These are phyloP conservation scores for Flaveria bidentis DNA, from an alignment of 129 eudicot genomes.

Conservation along the genomic window DNA sequence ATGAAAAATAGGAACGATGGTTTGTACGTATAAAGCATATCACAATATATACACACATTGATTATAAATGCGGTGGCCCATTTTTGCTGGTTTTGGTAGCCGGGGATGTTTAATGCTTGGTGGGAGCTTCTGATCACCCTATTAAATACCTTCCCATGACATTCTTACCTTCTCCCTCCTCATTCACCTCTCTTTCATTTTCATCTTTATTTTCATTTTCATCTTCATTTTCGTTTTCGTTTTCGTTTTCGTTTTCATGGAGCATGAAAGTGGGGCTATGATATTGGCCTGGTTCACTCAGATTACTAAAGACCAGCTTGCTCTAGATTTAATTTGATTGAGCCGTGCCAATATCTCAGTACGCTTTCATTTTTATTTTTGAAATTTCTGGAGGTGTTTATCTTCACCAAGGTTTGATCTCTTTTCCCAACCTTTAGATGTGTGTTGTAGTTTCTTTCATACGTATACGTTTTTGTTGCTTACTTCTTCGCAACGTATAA, in stretches of 20 bases:
- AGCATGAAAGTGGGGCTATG: constrained; percentile 50
- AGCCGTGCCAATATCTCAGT: constrained; percentile 81
- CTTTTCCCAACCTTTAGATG: background rate
- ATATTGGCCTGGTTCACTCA: constrained; percentile 84
- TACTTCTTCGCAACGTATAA: background rate
- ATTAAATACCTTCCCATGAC: constrained; percentile 39
- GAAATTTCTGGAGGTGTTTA: background rate
- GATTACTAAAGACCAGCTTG: constrained; percentile 2
- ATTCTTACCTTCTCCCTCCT: constrained; percentile 38
- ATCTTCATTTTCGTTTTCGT: too few species aligned
- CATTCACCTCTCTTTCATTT: constrained; percentile 22
- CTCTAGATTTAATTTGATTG: constrained; percentile 48
- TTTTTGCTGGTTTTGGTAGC: constrained; percentile 49
- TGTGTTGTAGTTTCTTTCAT: background rate
- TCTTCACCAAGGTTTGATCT: constrained; percentile 11
- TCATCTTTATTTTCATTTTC: background rate
- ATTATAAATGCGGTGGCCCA: constrained; percentile 53
- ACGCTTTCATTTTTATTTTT: constrained; percentile 41
- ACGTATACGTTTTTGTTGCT: background rate
- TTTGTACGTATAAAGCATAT: too few species aligned
- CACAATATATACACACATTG: background rate
- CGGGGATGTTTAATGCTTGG: constrained; percentile 43
- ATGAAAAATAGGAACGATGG: background rate
- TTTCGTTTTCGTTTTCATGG: background rate
- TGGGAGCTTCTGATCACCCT: constrained; percentile 20